phyloP scores from a whole-genome alignment of 371 early-diverging fungal species.

The Apophysomyces variabilis region DNA sequence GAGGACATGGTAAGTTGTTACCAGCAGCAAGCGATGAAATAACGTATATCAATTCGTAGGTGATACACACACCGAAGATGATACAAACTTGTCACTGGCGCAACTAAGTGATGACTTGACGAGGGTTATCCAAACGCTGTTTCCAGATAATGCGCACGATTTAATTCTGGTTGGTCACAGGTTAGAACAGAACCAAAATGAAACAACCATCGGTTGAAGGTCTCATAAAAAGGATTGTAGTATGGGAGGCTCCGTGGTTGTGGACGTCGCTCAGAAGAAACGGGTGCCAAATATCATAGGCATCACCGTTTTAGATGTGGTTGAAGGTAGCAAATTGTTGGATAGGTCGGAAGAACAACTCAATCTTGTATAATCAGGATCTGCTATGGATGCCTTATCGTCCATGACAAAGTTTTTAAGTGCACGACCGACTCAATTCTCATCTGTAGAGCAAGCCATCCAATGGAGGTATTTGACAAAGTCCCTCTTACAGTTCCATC shows the following conservation, averaged over 20 bases:
- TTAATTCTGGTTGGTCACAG: constrained; percentile 82
- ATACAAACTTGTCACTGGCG: constrained; percentile 63
- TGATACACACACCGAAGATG: constrained; percentile 50
- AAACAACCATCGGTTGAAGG: background rate
- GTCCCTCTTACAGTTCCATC: background rate
- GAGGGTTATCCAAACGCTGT: constrained; percentile 49
- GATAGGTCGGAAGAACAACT: constrained; percentile 15
- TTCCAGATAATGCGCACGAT: constrained; percentile 44
- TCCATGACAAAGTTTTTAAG: constrained; percentile 67
- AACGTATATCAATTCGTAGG: constrained; percentile 32
- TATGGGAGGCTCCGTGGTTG: constrained; percentile 91
- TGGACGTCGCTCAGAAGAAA: constrained; percentile 66
- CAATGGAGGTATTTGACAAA: constrained; percentile 56
- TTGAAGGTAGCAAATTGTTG: constrained; percentile 69
- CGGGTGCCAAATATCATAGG: constrained; percentile 68
- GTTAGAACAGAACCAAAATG: constrained; percentile 32
- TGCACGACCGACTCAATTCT: constrained; percentile 67
- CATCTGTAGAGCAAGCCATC: constrained; percentile 66
- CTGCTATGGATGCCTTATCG: constrained; percentile 78
- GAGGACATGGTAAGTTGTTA: constrained; percentile 78
- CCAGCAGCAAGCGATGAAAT: background rate
- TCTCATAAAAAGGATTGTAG: constrained; percentile 40
- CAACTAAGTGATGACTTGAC: constrained; percentile 63
- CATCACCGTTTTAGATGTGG: constrained; percentile 85
- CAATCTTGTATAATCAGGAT: constrained; percentile 38